Evolutionary conservation across 305 asterid genomes (phyloP).

Genomic region (Ajuga reptans): DNA sequence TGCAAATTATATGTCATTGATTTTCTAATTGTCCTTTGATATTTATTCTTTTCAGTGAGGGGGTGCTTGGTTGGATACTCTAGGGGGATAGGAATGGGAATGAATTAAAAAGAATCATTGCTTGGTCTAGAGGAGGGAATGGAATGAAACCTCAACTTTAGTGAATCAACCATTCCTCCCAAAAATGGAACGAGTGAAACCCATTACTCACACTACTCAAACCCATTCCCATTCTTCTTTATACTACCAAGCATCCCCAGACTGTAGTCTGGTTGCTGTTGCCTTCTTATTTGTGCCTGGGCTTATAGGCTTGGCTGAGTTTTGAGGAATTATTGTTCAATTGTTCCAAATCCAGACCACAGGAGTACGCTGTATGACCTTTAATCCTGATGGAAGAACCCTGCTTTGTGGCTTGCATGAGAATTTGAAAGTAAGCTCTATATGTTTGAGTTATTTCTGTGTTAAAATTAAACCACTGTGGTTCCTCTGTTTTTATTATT

Average conservation of each 20-base stretch:
- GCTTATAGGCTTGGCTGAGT: not conserved
- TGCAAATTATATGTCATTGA: slow-evolving; percentile 10
- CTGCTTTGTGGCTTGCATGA: slow-evolving; percentile 97
- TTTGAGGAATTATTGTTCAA: slow-evolving; percentile 22
- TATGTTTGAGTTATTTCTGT: slow-evolving; percentile 14
- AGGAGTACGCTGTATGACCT: slow-evolving; percentile 95
- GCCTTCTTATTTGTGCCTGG: not conserved
- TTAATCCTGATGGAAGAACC: slow-evolving; percentile 97
- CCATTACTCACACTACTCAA: no score
- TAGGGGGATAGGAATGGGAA: no score
- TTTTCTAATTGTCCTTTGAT: not conserved
- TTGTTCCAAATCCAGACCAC: slow-evolving; percentile 55
- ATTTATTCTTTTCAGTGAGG: no score
- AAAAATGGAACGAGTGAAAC: no score
- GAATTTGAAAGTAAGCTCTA: slow-evolving; percentile 64
- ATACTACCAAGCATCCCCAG: no score
- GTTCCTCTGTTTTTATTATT: slow-evolving; percentile 2
- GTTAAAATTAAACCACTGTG: slow-evolving; percentile 15
- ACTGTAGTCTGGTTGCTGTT: no score
- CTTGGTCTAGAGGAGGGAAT: no score
- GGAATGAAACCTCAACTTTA: no score
- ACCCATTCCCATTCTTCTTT: no score
- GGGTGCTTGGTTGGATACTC: no score
- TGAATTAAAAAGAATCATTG: no score
- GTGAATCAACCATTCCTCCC: no score